A percentile compares a stretch with the other conserved stretches of the same genome.
Evolutionary conservation across 2,329 filamentous ascomycete species (phyloP).

Genomic region (Phialemoniopsis sp.): DNA sequence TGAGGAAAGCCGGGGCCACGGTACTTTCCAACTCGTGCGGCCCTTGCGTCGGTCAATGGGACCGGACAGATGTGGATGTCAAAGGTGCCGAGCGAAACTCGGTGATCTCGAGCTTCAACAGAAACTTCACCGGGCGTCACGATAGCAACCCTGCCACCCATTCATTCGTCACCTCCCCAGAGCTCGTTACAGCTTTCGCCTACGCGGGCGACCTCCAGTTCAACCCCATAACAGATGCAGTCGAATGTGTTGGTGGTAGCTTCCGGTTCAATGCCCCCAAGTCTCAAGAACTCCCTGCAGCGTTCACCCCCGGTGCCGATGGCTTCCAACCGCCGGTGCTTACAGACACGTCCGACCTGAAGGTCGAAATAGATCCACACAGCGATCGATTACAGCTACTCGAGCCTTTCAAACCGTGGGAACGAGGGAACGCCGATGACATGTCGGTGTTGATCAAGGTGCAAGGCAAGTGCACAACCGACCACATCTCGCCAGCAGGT

Average conservation of each 20-base stretch:
- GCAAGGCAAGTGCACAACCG: slow-evolving; percentile 30
- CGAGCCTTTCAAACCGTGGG: slow-evolving; percentile 20
- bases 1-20: slow-evolving; percentile 80
- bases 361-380: slow-evolving; percentile 17
- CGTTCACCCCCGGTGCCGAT: slow-evolving; percentile 16
- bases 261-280: slow-evolving; percentile 84
- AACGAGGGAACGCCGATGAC: slow-evolving; percentile 11
- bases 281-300: slow-evolving; percentile 57
- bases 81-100: slow-evolving; percentile 19
- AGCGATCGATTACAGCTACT: slow-evolving; percentile 24
- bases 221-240: slow-evolving; percentile 20
- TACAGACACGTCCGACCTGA: slow-evolving; percentile 11
- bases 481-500: slow-evolving; percentile 31
- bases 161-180: slow-evolving; percentile 31
- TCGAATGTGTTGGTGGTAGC: slow-evolving; percentile 17
- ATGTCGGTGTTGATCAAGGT: slow-evolving; percentile 26
- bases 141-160: slow-evolving; percentile 30
- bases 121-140: slow-evolving; percentile 29
- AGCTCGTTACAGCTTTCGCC: slow-evolving; percentile 25
- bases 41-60: slow-evolving; percentile 94
- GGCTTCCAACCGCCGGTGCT: slow-evolving; percentile 17
- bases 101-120: slow-evolving; percentile 27
- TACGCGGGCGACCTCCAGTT: slow-evolving; percentile 21
- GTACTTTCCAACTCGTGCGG: slow-evolving; percentile 94
- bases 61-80: slow-evolving; percentile 45